Percentiles rank a stretch among this genome's conserved stretches.
These are phyloP conservation scores for Ascochyta pisi DNA, from an alignment of 2,329 filamentous ascomycete genomes.

Conservation along the genomic window DNA sequence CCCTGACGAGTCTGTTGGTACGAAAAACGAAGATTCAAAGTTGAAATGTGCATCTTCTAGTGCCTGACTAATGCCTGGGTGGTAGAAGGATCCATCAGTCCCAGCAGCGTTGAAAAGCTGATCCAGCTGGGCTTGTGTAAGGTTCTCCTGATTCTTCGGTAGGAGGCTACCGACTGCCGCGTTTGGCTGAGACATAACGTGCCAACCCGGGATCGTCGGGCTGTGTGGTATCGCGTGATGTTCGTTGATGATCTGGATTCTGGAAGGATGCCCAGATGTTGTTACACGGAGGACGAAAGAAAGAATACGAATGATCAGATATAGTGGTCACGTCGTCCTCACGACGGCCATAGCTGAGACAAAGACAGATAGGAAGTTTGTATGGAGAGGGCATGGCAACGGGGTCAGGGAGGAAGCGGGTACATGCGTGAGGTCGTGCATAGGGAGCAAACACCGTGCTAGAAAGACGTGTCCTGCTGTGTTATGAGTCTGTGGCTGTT, in stretches of 20 bases:
- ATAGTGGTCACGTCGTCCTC: slow-evolving; percentile 26
- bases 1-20: slow-evolving; percentile 5
- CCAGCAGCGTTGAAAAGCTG: slow-evolving; percentile 17
- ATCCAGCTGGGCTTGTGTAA: slow-evolving; percentile 20
- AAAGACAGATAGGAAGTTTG: slow-evolving; percentile 19
- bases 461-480: background rate
- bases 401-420: slow-evolving; percentile 14
- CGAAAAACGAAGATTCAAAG: background rate
- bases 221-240: slow-evolving; percentile 4
- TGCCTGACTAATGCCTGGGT: slow-evolving; percentile 10
- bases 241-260: slow-evolving; percentile 4
- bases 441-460: background rate
- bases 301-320: slow-evolving; percentile 26
- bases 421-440: slow-evolving; percentile 10
- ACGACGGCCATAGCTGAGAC: slow-evolving; percentile 33
- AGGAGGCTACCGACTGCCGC: slow-evolving; percentile 8
- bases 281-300: slow-evolving; percentile 30
- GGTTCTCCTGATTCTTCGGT: slow-evolving; percentile 9
- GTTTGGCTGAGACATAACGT: slow-evolving; percentile 31
- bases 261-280: slow-evolving; percentile 9
- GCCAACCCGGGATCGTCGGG: background rate
- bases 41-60: slow-evolving; percentile 16
- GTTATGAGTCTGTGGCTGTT: background rate
- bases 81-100: slow-evolving; percentile 7
- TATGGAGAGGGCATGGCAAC: slow-evolving; percentile 12